Evolutionary conservation across 1,139 yeast genomes (phyloP), one percentile per base, ranked within the genome.

Genomic region (Geotrichum fermentans): DNA sequence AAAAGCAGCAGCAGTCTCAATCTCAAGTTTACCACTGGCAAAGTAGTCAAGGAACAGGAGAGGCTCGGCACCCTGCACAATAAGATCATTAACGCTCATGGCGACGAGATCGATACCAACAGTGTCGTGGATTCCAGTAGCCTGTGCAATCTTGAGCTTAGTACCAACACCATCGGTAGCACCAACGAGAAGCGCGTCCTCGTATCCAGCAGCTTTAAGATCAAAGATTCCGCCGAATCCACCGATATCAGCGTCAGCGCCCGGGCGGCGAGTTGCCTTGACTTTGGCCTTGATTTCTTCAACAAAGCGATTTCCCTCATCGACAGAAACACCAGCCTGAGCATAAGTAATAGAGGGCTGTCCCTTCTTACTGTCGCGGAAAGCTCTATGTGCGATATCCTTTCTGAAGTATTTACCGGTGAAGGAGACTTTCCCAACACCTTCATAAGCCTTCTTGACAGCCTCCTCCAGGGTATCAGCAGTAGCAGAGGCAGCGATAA

Each of bases 131-230:
- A 85, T 86, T 59, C 83, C 73, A 73, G 92, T 77, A 55, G 82
- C 80, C 73, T 92, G 97, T 0, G 97, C 98, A 64, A 94, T 82
- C 74, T 90, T 82, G 61, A 94, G 79, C 71, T 94, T 94, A 56
- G 98, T 92, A 58, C 99, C 99, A 53, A 94, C 97, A 70, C 99
- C 99, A 70, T 94, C 99, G 43, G 98, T 94, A 51, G 98, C 97
- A 54, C 95, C 97, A 44, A 94, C 97, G 53, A 94, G 73, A 51
- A 94, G 71, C 10, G 96, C 87, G 54, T 82, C 79, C 51, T 72
- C 70, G 69, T 83, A 94, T 10, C 97, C 97, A 43, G 96, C 95
- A 47, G 82, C 81, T 61, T 82, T 79, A 61, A 94, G 75, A 66
- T 94, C 98, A 60, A 94, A 94, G 40, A 90, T 73, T 57, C 98